Conservation (phyloP, 495 filamentous ascomycete genomes). For the Neurospora sp. region DNA sequence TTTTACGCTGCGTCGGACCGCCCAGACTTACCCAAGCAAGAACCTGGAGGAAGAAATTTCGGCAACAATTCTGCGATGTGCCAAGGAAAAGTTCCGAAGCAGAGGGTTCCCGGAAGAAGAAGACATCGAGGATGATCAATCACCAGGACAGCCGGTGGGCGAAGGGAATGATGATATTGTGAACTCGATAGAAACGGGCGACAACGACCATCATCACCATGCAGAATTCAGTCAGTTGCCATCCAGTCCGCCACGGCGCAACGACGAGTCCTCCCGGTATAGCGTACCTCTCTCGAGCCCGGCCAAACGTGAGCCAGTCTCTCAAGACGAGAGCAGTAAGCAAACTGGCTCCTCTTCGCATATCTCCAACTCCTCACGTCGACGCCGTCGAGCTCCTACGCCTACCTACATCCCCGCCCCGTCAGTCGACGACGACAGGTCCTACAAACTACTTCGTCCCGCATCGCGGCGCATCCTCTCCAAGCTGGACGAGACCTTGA, state of each 20-base stretch:
- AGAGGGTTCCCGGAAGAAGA: constrained; percentile 2
- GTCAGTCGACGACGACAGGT: constrained; percentile 46
- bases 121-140: background rate
- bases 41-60: constrained; percentile 57
- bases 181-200: constrained; percentile 6
- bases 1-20: constrained; percentile 6
- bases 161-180: background rate
- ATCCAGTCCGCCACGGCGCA: background rate
- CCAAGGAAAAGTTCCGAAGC: constrained; percentile 48
- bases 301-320: background rate
- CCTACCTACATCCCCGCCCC: constrained; percentile 14
- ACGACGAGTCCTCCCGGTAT: background rate
- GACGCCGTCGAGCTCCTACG: background rate
- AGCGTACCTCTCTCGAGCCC: background rate
- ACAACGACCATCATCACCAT: background rate
- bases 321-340: background rate
- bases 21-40: constrained; percentile 31
- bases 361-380: background rate
- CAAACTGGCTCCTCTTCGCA: background rate
- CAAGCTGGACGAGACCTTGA: constrained; percentile 55
- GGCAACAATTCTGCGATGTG: constrained; percentile 49
- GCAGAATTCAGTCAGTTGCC: background rate
- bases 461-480: constrained; percentile 52
- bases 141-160: background rate
- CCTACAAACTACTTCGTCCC: constrained; percentile 50